Percentiles rank a stretch among this genome's conserved stretches.
phyloP scores from a whole-genome alignment of 371 early-diverging fungal species.

The Mortierella sp. region DNA sequence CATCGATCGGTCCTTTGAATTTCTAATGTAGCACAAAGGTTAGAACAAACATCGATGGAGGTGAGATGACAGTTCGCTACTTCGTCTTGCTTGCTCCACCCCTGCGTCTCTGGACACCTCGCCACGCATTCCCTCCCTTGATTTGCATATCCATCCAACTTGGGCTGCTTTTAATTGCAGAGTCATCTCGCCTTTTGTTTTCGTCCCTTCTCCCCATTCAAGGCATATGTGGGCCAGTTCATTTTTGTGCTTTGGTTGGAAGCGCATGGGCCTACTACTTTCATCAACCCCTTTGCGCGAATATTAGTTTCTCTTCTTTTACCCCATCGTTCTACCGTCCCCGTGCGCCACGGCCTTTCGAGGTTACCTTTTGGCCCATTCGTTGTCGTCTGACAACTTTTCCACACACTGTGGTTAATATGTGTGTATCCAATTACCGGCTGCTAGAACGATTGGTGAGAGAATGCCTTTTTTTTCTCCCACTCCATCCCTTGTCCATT shows the following conservation, averaged over 20 bases:
- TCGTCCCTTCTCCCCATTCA: background rate
- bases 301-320: background rate
- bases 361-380: background rate
- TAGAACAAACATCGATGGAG: background rate
- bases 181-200: background rate
- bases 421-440: background rate
- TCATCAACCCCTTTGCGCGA: background rate
- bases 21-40: conserved; percentile 8
- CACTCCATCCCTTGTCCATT: background rate
- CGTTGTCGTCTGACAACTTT: background rate
- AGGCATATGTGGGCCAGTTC: background rate
- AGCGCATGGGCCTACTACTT: background rate
- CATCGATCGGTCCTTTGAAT: conserved; percentile 86
- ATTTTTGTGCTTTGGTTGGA: background rate
- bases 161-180: background rate
- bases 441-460: background rate
- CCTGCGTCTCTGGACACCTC: background rate
- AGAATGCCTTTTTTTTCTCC: background rate
- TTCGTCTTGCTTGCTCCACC: background rate
- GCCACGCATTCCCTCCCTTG: background rate
- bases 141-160: background rate
- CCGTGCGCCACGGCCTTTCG: background rate
- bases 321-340: background rate
- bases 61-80: background rate
- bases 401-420: background rate